Evolutionary conservation across 2,329 filamentous ascomycete genomes (phyloP).

Genomic region (Colletotrichum melonis): DNA sequence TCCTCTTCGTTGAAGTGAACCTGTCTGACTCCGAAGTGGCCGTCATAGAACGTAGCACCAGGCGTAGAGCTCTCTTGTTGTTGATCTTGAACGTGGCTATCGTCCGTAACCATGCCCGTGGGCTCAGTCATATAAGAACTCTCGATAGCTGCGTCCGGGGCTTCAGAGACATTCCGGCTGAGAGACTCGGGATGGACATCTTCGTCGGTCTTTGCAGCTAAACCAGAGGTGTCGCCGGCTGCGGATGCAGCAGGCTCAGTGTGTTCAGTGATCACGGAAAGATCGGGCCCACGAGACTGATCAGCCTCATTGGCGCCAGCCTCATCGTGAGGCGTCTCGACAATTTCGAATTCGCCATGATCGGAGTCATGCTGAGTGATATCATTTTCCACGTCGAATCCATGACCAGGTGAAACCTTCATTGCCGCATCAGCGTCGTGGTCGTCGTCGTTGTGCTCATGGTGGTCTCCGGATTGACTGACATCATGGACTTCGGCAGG

Average conservation of each 20-base stretch:
- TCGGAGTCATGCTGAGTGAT: not conserved
- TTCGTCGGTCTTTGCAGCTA: not conserved
- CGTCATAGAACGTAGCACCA: not conserved
- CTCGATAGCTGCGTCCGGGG: not conserved
- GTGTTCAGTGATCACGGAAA: conserved; percentile 21
- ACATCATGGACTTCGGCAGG: not conserved
- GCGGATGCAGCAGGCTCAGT: conserved; percentile 9
- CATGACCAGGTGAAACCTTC: not conserved
- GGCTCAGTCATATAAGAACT: conserved; percentile 24
- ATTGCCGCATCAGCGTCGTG: not conserved
- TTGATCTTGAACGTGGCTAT: not conserved
- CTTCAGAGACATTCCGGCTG: conserved; percentile 11
- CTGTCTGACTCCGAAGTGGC: not conserved
- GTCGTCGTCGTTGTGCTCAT: not conserved
- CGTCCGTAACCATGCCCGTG: not conserved
- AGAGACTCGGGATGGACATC: not conserved
- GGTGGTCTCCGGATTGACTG: not conserved
- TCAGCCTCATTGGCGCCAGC: not conserved
- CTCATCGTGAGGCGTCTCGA: not conserved
- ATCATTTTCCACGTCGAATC: not conserved
- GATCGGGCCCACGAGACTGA: not conserved
- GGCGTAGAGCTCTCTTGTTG: not conserved
- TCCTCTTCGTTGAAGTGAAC: conserved; percentile 12
- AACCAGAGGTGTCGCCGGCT: not conserved
- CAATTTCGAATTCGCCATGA: not conserved